Base-by-base conservation (phyloP, 2,329 filamentous ascomycete species). In the Cercospora zeina region DNA sequence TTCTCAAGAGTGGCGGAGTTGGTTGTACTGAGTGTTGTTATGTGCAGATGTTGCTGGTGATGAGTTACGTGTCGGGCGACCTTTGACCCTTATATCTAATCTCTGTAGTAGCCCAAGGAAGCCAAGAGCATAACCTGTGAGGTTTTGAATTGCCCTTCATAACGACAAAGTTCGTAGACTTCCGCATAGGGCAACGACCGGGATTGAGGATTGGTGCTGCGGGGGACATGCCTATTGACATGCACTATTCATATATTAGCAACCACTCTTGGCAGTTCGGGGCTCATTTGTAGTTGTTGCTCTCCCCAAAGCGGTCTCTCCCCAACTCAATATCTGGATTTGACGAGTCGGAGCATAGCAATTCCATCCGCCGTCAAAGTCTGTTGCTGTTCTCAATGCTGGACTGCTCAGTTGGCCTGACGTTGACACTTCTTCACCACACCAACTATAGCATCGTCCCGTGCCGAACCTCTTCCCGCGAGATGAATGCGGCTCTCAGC, bases 181-280 rank as follows among this genome's bases (percentile, higher is more conserved):
- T 30, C 13, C 42, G 42, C 42, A 27, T 19, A 27, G 27, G 42
- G 42, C 21, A 47, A 27, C 21, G 21, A n/a, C 21, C 13, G 42
- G 42, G 42, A 21, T 47, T 31, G 24, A 60, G 47, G 36, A 33
- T 45, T 19, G 21, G 42, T 27, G 24, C 24, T 27, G 33, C 4
- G 24, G 47, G 57, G 57, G 16, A n/a, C 19, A 59, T 59, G 45
- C 57, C 34, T 51, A 33, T 39, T 30, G 9, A 37, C 45, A 54
- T 51, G 19, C 47, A 59, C 57, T 59, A 53, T 53, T 37, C 57
- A 53, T 49, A 59, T 19, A 59, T 59, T 34, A 39, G 33, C 45
- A 33, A 39, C 34, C 19, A 39, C 19, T 51, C 31, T 54, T 7
- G 47, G 57, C 33, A 27, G n/a, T n/a, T 37, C 24, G 3, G 24